Base-by-base conservation (phyloP, 371 early-diverging fungal species). In the Mortierella sp. region DNA sequence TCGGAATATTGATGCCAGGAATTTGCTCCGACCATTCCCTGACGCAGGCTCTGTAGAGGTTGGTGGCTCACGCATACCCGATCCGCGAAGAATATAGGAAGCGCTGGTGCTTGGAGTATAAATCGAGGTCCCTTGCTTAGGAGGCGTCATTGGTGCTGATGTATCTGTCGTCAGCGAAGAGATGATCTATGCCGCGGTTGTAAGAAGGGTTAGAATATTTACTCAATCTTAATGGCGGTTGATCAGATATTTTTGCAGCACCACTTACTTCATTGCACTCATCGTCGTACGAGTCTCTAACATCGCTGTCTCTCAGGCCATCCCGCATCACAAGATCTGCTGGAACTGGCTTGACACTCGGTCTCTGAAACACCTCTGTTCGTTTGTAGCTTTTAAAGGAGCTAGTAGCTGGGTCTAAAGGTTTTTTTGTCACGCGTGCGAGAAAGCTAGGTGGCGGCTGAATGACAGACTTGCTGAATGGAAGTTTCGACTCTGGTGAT, bases 361-460 rank as follows among this genome's bases (percentile, higher is more conserved):
- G 20, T 9, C 20, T 37, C 24, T 55, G 11, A 14, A 12, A 6
- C 0, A 28, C 5, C 37, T 16, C 5, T 24, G 3, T 30, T 35
- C 54, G 26, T 16, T 26, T 52, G 22, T 3, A 1, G 6, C 20
- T 30, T 35, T 35, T n/a, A 22, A 16, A 24, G 45, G 5, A 11
- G 35, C 54, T 64, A 20, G 18, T 32, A 35, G 3, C 20, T 20
- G 54, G 14, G 20, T 6, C 10, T 26, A 32, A 9, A 24, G 51
- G 51, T 32, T 64, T 64, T 26, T n/a, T 22, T 32, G 49, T 35
- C 43, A 20, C 16, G 4, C 51, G 64, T 6, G 28, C 49, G 9
- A 26, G 37, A 32, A 47, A 57, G 26, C 71, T 58, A 14, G 59
- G 22, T 9, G 64, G 71, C 8, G 71, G 71, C 30, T 26, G 49